phyloP scores from a whole-genome alignment of 2,329 filamentous ascomycete species.

The Colletotrichum spinosum region DNA sequence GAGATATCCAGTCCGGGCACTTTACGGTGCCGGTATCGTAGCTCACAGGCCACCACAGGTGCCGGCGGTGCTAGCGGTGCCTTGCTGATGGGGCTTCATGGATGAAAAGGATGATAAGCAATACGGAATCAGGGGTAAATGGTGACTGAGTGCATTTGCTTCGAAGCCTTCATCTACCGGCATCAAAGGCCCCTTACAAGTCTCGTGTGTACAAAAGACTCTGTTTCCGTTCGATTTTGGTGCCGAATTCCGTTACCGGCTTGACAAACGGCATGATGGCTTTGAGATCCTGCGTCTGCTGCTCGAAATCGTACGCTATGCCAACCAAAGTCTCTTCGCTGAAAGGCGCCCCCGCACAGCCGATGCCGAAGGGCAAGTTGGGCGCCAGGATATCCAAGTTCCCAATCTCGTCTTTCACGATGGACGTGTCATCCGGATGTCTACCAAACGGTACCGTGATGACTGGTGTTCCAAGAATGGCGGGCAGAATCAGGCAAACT shows the following conservation, averaged over 20 bases:
- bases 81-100: no score
- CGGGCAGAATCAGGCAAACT: conserved; percentile 59
- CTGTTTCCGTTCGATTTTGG: conserved; percentile 35
- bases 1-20: no score
- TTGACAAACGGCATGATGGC: conserved; percentile 44
- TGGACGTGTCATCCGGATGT: no score
- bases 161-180: no score
- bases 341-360: conserved; percentile 71
- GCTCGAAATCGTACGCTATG: conserved; percentile 77
- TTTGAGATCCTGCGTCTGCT: conserved; percentile 56
- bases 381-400: conserved; percentile 64
- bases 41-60: no score
- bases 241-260: conserved; percentile 46
- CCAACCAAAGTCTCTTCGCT: conserved; percentile 72
- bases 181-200: neutral
- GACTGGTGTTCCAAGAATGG: conserved; percentile 69
- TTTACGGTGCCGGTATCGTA: no score
- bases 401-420: conserved; percentile 53
- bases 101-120: no score
- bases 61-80: no score
- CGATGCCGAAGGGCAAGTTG: conserved; percentile 70
- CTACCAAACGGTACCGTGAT: conserved; percentile 65
- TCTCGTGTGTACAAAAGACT: neutral
- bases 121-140: no score
- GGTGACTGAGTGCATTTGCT: no score